Conservation (phyloP, 805 yeast species). For the Saccharomycopsis capsularis region DNA sequence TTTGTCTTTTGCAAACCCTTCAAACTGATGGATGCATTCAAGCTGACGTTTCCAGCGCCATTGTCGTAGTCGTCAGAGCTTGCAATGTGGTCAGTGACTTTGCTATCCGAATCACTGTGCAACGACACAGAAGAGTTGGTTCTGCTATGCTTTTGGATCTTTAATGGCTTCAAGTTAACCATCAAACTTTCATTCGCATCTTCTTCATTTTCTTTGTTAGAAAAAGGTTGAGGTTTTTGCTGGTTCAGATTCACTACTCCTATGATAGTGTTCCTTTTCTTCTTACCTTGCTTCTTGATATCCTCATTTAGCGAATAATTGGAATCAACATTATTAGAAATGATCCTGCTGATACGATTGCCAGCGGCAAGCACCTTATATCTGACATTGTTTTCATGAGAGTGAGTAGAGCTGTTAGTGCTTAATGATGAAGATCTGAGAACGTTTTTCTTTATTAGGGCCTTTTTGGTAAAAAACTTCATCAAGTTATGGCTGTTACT, state of each 20-base stretch:
- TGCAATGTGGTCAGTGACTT: neutral
- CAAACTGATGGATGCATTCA: constrained; percentile 13
- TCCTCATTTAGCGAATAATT: neutral
- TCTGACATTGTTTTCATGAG: constrained; percentile 8
- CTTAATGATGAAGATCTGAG: constrained; percentile 3
- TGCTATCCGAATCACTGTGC: neutral
- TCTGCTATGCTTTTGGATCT: constrained; percentile 10
- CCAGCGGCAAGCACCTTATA: constrained; percentile 14
- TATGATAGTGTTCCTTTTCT: constrained; percentile 11
- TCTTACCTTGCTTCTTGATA: neutral
- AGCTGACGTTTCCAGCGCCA: constrained; percentile 13
- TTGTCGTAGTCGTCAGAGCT: neutral
- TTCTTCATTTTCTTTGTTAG: neutral
- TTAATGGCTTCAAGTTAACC: constrained; percentile 14
- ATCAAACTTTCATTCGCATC: constrained; percentile 1
- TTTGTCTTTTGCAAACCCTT: neutral
- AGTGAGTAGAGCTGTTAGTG: constrained; percentile 3
- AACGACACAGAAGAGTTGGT: neutral
- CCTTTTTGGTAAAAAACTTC: neutral
- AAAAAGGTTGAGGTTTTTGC: neutral
- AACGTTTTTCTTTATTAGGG: neutral
- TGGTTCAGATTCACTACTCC: neutral
- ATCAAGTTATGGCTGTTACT: neutral
- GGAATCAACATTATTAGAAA: constrained; percentile 15
- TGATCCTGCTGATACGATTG: constrained; percentile 14